phyloP scores from a whole-genome alignment of 2,329 filamentous ascomycete species.

The Penicillium aurantiogriseum region DNA sequence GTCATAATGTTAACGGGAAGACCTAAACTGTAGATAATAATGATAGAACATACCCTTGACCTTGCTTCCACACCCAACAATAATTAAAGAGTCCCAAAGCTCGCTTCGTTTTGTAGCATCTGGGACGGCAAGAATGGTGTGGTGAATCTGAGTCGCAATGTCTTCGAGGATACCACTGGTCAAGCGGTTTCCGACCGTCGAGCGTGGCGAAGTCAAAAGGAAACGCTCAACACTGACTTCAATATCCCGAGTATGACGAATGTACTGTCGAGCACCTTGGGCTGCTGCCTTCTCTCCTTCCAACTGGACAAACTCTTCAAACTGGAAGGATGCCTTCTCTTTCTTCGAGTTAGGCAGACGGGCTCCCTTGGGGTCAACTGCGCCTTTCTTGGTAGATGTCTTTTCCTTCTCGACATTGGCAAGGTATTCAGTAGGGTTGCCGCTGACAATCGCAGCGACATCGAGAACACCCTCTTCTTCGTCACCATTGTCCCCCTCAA shows the following conservation, averaged over 20 bases:
- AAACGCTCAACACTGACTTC: slow-evolving; percentile 64
- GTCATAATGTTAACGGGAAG: slow-evolving; percentile 28
- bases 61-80: slow-evolving; percentile 82
- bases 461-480: slow-evolving; percentile 64
- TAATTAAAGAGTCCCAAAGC: slow-evolving; percentile 88
- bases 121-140: slow-evolving; percentile 75
- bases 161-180: slow-evolving; percentile 71
- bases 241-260: slow-evolving; percentile 54
- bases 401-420: slow-evolving; percentile 64
- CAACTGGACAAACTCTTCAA: slow-evolving; percentile 57
- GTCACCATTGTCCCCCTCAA: slow-evolving; percentile 49
- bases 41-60: slow-evolving; percentile 51
- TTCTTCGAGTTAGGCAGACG: slow-evolving; percentile 60
- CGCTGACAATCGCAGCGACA: slow-evolving; percentile 64
- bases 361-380: slow-evolving; percentile 48
- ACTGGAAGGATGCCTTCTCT: slow-evolving; percentile 59
- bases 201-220: slow-evolving; percentile 51
- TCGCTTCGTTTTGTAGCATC: slow-evolving; percentile 80
- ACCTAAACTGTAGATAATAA: not conserved
- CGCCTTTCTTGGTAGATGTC: slow-evolving; percentile 53
- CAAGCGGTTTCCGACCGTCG: slow-evolving; percentile 32
- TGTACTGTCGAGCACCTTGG: slow-evolving; percentile 52
- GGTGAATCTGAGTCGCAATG: slow-evolving; percentile 80
- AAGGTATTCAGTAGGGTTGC: slow-evolving; percentile 62
- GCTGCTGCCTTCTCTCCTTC: slow-evolving; percentile 53